These are phyloP conservation scores for Zygotorulaspora florentina DNA, from an alignment of 805 yeast species.

Conservation along the genomic window DNA sequence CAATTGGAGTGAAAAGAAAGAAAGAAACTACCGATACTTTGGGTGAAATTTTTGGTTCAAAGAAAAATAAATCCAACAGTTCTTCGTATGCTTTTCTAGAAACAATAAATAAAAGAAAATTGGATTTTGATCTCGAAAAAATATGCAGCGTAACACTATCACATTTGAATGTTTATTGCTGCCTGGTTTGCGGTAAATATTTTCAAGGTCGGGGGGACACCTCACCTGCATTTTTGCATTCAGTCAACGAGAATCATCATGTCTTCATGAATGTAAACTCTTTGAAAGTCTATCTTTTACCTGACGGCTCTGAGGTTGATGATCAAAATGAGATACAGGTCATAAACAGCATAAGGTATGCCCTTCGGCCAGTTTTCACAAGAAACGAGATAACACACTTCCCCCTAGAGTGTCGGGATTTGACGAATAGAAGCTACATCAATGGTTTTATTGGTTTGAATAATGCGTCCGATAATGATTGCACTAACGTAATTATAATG, in stretches of 20 bases:
- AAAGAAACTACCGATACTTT: conserved; percentile 1
- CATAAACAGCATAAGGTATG: conserved; percentile 49
- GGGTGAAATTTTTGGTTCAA: neutral
- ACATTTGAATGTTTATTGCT: conserved; percentile 60
- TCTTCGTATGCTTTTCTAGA: conserved; percentile 25
- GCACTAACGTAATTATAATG: conserved; percentile 55
- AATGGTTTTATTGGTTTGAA: conserved; percentile 68
- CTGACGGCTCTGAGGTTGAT: conserved; percentile 38
- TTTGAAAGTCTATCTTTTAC: conserved; percentile 52
- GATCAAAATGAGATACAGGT: conserved; percentile 28
- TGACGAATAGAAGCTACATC: conserved; percentile 43
- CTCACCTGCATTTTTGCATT: conserved; percentile 67
- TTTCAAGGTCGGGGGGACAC: conserved; percentile 59
- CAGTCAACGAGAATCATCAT: conserved; percentile 59
- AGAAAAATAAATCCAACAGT: conserved; percentile 5
- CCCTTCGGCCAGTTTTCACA: conserved; percentile 50
- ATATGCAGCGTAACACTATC: conserved; percentile 62
- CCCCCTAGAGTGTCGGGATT: conserved; percentile 38
- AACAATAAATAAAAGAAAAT: conserved; percentile 30
- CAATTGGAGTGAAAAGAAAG: neutral
- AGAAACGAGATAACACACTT: conserved; percentile 34
- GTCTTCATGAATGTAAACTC: conserved; percentile 54
- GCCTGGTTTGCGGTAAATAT: conserved; percentile 70
- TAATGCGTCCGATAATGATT: conserved; percentile 41
- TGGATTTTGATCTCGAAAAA: conserved; percentile 69